A percentile compares a stretch with the other conserved stretches of the same genome.
Conservation (phyloP, 331 rosid species). For the Stylosanthes scabra region DNA sequence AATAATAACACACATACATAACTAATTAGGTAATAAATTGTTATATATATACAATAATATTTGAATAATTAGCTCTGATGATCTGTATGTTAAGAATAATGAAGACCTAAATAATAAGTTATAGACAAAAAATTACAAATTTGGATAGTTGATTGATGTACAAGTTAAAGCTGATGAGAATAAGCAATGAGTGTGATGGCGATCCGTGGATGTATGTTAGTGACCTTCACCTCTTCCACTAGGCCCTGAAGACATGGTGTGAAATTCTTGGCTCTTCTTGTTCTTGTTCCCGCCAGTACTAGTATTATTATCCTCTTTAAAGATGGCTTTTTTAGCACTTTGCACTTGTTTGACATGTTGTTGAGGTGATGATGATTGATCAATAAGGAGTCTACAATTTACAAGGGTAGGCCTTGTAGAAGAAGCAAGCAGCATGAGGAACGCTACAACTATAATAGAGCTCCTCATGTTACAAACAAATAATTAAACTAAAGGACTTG, state of each 20-base stretch:
- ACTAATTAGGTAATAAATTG: neutral
- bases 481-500: no score
- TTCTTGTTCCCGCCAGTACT: constrained; percentile 32
- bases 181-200: neutral
- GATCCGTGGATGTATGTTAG: constrained; percentile 24
- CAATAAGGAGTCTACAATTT: constrained; percentile 45
- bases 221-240: constrained; percentile 81
- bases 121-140: constrained; percentile 41
- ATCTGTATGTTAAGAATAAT: neutral
- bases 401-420: constrained; percentile 32
- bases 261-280: constrained; percentile 2
- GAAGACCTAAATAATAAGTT: constrained; percentile 26
- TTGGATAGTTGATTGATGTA: constrained; percentile 31
- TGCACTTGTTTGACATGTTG: constrained; percentile 18
- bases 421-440: constrained; percentile 27
- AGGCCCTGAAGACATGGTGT: constrained; percentile 74
- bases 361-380: constrained; percentile 38
- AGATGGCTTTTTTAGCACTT: constrained; percentile 9
- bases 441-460: constrained; percentile 22
- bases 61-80: neutral
- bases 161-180: constrained; percentile 19
- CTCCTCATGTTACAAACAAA: constrained; percentile 37
- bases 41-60: constrained; percentile 7
- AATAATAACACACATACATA: no score
- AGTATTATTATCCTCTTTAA: neutral